phyloP scores from a whole-genome alignment of 371 early-diverging fungal genomes.

The Lichtheimia ornata region DNA sequence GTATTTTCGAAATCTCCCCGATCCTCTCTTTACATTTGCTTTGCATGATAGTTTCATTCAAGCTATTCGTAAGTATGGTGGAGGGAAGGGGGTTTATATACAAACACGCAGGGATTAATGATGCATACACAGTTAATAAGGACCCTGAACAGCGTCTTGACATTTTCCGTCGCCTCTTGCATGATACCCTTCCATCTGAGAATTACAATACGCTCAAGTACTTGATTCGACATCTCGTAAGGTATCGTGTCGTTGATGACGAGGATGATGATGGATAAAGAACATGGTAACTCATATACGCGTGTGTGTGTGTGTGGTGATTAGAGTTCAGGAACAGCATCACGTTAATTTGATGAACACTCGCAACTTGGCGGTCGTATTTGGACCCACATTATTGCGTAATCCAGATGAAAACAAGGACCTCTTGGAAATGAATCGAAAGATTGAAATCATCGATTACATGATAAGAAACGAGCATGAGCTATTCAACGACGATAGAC shows the following conservation, averaged over 20 bases:
- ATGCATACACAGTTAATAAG: background rate
- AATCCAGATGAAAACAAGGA: slow-evolving; percentile 40
- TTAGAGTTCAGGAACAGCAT: slow-evolving; percentile 48
- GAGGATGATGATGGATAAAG: background rate
- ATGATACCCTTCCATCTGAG: slow-evolving; percentile 13
- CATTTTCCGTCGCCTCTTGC: background rate
- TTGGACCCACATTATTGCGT: slow-evolving; percentile 84
- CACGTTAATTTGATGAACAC: slow-evolving; percentile 76
- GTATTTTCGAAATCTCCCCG: slow-evolving; percentile 84
- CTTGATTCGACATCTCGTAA: slow-evolving; percentile 18
- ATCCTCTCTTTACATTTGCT: slow-evolving; percentile 82
- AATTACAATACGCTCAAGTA: slow-evolving; percentile 17
- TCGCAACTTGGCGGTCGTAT: slow-evolving; percentile 82
- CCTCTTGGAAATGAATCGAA: slow-evolving; percentile 12
- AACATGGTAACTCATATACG: background rate
- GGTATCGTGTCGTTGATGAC: slow-evolving; percentile 2
- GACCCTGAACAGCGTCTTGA: background rate
- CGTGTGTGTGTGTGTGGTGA: too few relatives aligned
- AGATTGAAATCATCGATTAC: slow-evolving; percentile 15
- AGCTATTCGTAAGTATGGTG: slow-evolving; percentile 33
- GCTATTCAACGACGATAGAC: too few relatives aligned
- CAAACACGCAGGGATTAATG: background rate
- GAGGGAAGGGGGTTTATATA: background rate
- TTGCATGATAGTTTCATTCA: slow-evolving; percentile 72
- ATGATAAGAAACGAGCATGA: slow-evolving; percentile 12